Evolutionary conservation across 495 filamentous ascomycete species (phyloP), one percentile per base, ranked within the genome.

Genomic region (Pyrenopolyporus hunteri): DNA sequence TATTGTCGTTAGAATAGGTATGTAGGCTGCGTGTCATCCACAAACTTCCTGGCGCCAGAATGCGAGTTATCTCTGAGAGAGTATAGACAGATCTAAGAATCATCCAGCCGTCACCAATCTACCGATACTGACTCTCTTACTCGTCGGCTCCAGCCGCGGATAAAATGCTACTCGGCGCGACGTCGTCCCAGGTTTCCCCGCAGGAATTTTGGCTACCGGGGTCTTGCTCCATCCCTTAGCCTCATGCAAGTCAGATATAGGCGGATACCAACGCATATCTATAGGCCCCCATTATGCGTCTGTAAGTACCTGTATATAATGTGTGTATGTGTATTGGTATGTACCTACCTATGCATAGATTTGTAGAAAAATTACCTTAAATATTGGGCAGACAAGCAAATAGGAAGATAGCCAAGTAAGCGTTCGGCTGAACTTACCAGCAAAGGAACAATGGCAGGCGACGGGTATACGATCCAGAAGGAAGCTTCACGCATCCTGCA

Each of bases 401-500:
- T 26, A 26, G 0, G 6, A 28, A 26, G n/a, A 16, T 9, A 26
- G 42, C 2, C 2, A 29, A 28, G 7, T 4, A 14, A 39, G 3
- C 0, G 0, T 8, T 33, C 5, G 20, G n/a, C 7, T 14, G 11
- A 14, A 16, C 2, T 7, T 14, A 40, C 20, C n/a, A 1, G 1
- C 10, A 36, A 2, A 14, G 7, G 29, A 37, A 48, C 13, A 31
- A 64, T 64, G 62, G 44, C 14, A 13, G 43, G 39, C 9, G 44
- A 48, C 11, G n/a, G 1, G 20, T 68, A 70, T 14, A 65, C 68
- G 3, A 63, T 70, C 28, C 64, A 70, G 46, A 28, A 47, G 10
- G 68, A 71, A 57, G 68, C 68, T 2, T 52, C 46, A 13, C 68
- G 68, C 55, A 67, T 71, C 44, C 43, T 71, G 4, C 55, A 50